Conservation (phyloP, 2,329 filamentous ascomycete species). For the Talaromyces funiculosus region DNA sequence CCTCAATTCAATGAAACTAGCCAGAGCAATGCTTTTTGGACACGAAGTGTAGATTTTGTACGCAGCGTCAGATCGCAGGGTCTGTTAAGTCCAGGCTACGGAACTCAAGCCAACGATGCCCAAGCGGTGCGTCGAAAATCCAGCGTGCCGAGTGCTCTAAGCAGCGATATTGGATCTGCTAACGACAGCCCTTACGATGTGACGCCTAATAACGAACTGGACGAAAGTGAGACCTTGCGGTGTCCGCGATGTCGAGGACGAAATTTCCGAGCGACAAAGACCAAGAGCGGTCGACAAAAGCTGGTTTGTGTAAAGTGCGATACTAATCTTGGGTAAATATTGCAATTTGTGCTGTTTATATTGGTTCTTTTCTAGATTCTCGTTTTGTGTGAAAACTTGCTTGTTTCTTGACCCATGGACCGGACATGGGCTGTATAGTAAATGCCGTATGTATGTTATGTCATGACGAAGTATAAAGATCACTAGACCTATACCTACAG, state of each 20-base stretch:
- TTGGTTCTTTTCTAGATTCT: neutral
- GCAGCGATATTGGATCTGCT: conserved; percentile 49
- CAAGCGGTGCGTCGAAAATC: conserved; percentile 25
- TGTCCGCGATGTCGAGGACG: conserved; percentile 57
- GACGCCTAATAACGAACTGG: neutral
- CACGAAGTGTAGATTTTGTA: conserved; percentile 39
- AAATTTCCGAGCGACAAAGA: conserved; percentile 58
- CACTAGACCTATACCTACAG: neutral
- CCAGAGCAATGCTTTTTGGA: conserved; percentile 52
- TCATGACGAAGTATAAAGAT: neutral
- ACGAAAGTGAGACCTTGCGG: conserved; percentile 34
- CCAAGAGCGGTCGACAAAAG: conserved; percentile 46
- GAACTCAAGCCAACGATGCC: conserved; percentile 11
- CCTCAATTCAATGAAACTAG: conserved; percentile 42
- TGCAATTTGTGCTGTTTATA: neutral
- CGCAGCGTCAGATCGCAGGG: conserved; percentile 10
- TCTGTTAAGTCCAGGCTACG: conserved; percentile 17
- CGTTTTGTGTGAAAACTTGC: neutral
- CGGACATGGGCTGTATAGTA: neutral
- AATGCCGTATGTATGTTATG: conserved; percentile 1
- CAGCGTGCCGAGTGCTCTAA: conserved; percentile 52
- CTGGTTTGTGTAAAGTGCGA: conserved; percentile 57
- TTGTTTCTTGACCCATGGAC: neutral
- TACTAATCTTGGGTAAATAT: conserved; percentile 10
- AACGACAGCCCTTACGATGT: conserved; percentile 39